Percentiles rank a stretch among this genome's conserved stretches.
Evolutionary conservation across 2,329 filamentous ascomycete genomes (phyloP).

Genomic region (Beauveria sp.): DNA sequence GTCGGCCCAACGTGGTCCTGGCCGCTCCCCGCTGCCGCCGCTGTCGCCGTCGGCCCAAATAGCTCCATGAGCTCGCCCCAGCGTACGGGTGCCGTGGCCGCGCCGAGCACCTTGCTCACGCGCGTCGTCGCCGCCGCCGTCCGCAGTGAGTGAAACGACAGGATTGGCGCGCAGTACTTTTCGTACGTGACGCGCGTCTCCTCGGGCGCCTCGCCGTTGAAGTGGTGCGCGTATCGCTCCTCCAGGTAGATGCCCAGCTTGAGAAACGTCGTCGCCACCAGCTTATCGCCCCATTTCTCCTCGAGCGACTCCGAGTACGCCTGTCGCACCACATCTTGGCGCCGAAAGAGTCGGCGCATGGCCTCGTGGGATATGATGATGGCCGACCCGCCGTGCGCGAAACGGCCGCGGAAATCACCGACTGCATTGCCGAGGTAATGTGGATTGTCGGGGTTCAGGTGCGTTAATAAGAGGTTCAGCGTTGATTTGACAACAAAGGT

Average conservation of each 20-base stretch:
- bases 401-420: slow-evolving; percentile 46
- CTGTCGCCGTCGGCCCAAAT: slow-evolving; percentile 29
- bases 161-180: slow-evolving; percentile 44
- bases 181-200: slow-evolving; percentile 42
- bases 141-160: slow-evolving; percentile 46
- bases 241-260: slow-evolving; percentile 47
- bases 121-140: slow-evolving; percentile 36
- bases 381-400: slow-evolving; percentile 49
- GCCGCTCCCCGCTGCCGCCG: slow-evolving; percentile 22
- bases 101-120: slow-evolving; percentile 34
- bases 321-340: slow-evolving; percentile 33
- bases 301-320: slow-evolving; percentile 41
- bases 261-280: slow-evolving; percentile 46
- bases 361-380: slow-evolving; percentile 44
- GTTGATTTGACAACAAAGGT: slow-evolving; percentile 46
- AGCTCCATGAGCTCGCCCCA: slow-evolving; percentile 45
- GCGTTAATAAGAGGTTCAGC: slow-evolving; percentile 38
- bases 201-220: slow-evolving; percentile 46
- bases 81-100: slow-evolving; percentile 31
- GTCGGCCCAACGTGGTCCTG: slow-evolving; percentile 45
- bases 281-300: slow-evolving; percentile 46
- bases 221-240: slow-evolving; percentile 45
- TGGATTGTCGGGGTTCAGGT: slow-evolving; percentile 37
- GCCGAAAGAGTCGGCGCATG: slow-evolving; percentile 37
- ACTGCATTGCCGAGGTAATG: slow-evolving; percentile 50